Evolutionary conservation across 148 eudicot species (phyloP).

Genomic region (Pharnaceum exiguum): DNA sequence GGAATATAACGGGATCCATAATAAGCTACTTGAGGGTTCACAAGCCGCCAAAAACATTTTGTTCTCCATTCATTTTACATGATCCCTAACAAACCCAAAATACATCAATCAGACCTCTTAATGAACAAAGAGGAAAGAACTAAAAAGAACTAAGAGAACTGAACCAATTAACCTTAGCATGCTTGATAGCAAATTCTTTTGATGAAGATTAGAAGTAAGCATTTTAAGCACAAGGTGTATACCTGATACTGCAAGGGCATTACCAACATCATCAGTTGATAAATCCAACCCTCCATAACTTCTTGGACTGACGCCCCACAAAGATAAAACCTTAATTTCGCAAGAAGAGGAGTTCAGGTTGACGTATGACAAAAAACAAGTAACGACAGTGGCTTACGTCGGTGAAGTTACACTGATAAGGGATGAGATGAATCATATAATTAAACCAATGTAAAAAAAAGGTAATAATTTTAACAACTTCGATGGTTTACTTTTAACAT

Average conservation of each 20-base stretch:
- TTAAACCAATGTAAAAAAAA: too few species aligned
- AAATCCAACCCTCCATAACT: conserved; percentile 48
- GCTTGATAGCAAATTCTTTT: background rate
- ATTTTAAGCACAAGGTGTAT: conserved; percentile 7
- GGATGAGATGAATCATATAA: too few species aligned
- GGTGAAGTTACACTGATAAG: too few species aligned
- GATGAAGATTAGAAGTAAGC: background rate
- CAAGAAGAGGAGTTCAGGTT: background rate
- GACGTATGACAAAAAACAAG: background rate
- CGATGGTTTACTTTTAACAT: background rate
- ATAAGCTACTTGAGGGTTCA: too few species aligned
- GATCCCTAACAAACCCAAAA: too few species aligned
- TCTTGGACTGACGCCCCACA: conserved; percentile 65
- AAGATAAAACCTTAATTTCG: conserved; percentile 47
- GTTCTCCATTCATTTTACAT: too few species aligned
- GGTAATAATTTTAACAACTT: too few species aligned
- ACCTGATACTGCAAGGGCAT: conserved; percentile 69
- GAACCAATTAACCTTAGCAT: background rate
- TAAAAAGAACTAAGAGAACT: too few species aligned
- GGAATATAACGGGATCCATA: too few species aligned
- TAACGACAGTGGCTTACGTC: background rate
- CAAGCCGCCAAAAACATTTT: too few species aligned
- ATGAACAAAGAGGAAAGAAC: too few species aligned
- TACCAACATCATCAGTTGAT: conserved; percentile 51
- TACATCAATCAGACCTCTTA: too few species aligned